Evolutionary conservation across 441 rosid genomes (phyloP).

Genomic region (Brassica hybrid): DNA sequence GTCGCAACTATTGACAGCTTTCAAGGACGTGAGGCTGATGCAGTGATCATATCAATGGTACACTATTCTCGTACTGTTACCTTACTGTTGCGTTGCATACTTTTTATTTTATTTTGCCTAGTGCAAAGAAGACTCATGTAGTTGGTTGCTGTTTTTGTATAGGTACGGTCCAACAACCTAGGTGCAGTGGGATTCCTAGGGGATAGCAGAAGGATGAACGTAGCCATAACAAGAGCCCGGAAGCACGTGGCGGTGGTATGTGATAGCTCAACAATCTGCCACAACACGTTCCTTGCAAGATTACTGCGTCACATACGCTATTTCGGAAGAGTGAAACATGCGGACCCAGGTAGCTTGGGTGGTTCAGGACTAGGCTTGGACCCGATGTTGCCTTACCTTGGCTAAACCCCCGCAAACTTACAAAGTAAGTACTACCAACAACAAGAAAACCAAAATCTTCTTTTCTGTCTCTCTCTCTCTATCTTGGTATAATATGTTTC

Average conservation of each 20-base stretch:
- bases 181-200: constrained; percentile 98
- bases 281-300: constrained; percentile 88
- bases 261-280: constrained; percentile 96
- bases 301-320: constrained; percentile 90
- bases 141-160: not conserved
- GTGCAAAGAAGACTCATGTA: not conserved
- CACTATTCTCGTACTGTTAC: constrained; percentile 15
- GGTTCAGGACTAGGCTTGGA: constrained; percentile 93
- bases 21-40: constrained; percentile 98
- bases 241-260: constrained; percentile 92
- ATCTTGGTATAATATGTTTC: constrained; percentile 23
- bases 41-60: constrained; percentile 98
- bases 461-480: not conserved
- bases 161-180: constrained; percentile 92
- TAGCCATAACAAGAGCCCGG: constrained; percentile 92
- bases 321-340: constrained; percentile 87
- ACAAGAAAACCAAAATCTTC: not conserved
- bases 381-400: constrained; percentile 91
- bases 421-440: constrained; percentile 14
- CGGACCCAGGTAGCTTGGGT: constrained; percentile 82
- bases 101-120: not conserved
- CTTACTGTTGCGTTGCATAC: not conserved
- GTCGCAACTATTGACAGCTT: constrained; percentile 98
- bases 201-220: constrained; percentile 93
- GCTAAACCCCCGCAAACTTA: constrained; percentile 36